A percentile compares a stretch with the other conserved stretches of the same genome.
phyloP scores from a whole-genome alignment of 2,329 filamentous ascomycete species.

The Colletotrichum chlorophyti region DNA sequence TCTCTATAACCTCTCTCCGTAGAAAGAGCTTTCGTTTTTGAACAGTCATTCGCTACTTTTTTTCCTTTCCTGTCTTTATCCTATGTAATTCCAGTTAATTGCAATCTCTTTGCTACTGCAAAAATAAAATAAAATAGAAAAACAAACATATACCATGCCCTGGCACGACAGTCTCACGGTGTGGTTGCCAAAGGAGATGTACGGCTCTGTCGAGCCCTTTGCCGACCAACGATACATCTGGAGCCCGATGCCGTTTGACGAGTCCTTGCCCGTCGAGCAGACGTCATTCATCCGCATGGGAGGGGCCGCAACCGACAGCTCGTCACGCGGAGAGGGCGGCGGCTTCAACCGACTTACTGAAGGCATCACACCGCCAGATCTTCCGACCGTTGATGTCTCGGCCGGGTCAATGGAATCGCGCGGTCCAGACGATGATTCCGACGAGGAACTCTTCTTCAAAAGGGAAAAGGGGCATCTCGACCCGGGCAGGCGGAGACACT shows the following conservation, averaged over 20 bases:
- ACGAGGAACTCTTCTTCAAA: not conserved
- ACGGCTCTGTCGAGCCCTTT: constrained; percentile 20
- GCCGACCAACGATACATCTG: constrained; percentile 22
- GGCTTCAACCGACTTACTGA: not conserved
- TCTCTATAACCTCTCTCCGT: too few species aligned
- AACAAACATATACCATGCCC: constrained; percentile 2
- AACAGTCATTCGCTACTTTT: too few species aligned
- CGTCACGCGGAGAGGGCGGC: not conserved
- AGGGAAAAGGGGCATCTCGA: not conserved
- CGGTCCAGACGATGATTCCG: constrained; percentile 11
- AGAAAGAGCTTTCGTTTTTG: too few species aligned
- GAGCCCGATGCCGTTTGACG: constrained; percentile 22
- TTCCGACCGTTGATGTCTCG: not conserved
- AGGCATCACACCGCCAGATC: not conserved
- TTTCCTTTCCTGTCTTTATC: too few species aligned
- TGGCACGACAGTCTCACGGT: constrained; percentile 17
- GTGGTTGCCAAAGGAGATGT: constrained; percentile 24
- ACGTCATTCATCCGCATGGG: constrained; percentile 23
- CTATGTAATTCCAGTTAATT: not conserved
- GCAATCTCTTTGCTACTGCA: not conserved
- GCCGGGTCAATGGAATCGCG: not conserved
- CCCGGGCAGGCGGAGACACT: not conserved
- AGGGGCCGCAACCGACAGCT: too few species aligned
- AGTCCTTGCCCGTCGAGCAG: constrained; percentile 18
- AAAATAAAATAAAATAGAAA: not conserved